Evolutionary conservation across 257 asterid genomes (phyloP), one percentile per base, ranked within the genome.

Genomic region (Haberlea rhodopensis): DNA sequence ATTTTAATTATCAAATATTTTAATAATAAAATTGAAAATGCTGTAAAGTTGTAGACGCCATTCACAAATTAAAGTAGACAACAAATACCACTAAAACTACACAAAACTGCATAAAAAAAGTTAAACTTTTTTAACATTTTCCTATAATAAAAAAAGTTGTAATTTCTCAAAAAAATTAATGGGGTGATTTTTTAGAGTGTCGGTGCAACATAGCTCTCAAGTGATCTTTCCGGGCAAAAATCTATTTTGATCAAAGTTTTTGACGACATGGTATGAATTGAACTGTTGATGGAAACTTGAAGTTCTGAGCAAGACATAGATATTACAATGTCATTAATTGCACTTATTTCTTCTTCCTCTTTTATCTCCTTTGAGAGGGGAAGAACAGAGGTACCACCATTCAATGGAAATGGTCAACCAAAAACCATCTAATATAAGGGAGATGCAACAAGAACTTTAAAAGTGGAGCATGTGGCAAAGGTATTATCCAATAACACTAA

Each of bases 361-460:
- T 49, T 63, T 45, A 9, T 24, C 58, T 32, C 63, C 26, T 8
- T 65, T 32, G 67, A 25, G 46, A 40, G 13, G 53, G 18, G 69
- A 13, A 52, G 53, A 70, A 59, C 48, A 54, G 1, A 34, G 46
- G 46, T 5, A n/a, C n/a, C 11, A 11, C n/a, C 46, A 37, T 5
- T 37, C 46, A 37, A 37, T 11, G n/a, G 40, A 37, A 37, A 37
- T 11, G 46, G 46, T 37, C 46, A 37, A 37, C n/a, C 53, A 22
- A 52, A 53, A 29, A 57, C 45, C 67, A 56, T 62, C 64, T 64
- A 37, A 63, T 59, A 66, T 67, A 49, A 43, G 34, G 37, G 29
- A 26, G 22, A 31, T 34, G 37, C 29, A 66, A 62, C 32, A 29
- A 2, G 16, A 45, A 51, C 60, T 59, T 34, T 27, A 31, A 53